A percentile compares a stretch with the other conserved stretches of the same genome.
phyloP scores from a whole-genome alignment of 2,329 filamentous ascomycete genomes.

The Raffaelea arxii region DNA sequence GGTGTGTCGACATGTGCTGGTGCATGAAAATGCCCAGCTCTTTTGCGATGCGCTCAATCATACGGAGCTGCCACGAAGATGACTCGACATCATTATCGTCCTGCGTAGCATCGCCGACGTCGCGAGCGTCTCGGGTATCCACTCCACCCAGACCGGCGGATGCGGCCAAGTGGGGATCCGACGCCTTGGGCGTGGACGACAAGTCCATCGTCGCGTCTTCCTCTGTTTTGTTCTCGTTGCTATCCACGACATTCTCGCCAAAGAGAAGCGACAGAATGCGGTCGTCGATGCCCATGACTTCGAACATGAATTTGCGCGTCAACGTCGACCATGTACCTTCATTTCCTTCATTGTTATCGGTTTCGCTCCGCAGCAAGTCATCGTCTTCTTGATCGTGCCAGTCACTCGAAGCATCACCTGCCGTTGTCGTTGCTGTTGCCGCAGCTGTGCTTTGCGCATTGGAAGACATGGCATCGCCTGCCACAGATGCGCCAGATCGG shows the following conservation, averaged over 20 bases:
- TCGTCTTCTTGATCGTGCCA: constrained; percentile 43
- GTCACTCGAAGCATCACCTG: constrained; percentile 16
- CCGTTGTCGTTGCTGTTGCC: not conserved
- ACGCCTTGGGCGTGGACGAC: constrained; percentile 37
- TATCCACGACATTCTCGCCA: constrained; percentile 59
- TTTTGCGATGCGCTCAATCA: constrained; percentile 75
- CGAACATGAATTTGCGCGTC: constrained; percentile 76
- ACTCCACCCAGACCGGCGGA: constrained; percentile 12
- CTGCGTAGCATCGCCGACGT: constrained; percentile 12
- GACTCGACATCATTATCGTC: constrained; percentile 22
- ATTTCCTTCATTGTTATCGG: constrained; percentile 16
- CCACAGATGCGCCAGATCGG: not conserved
- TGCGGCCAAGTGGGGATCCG: constrained; percentile 16
- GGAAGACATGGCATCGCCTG: not conserved
- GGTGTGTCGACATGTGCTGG: constrained; percentile 68
- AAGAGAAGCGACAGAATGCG: constrained; percentile 75
- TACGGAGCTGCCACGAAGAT: constrained; percentile 57
- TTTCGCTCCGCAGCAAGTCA: constrained; percentile 13
- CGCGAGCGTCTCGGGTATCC: not conserved
- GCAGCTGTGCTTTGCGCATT: not conserved
- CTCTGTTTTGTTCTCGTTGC: constrained; percentile 24
- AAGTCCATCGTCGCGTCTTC: constrained; percentile 18
- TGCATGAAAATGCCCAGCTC: constrained; percentile 80
- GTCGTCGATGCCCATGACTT: constrained; percentile 87
- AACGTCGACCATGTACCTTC: constrained; percentile 73